Evolutionary conservation across 176 grass and related monocot genomes (phyloP).

Genomic region (Triticum aestivum): DNA sequence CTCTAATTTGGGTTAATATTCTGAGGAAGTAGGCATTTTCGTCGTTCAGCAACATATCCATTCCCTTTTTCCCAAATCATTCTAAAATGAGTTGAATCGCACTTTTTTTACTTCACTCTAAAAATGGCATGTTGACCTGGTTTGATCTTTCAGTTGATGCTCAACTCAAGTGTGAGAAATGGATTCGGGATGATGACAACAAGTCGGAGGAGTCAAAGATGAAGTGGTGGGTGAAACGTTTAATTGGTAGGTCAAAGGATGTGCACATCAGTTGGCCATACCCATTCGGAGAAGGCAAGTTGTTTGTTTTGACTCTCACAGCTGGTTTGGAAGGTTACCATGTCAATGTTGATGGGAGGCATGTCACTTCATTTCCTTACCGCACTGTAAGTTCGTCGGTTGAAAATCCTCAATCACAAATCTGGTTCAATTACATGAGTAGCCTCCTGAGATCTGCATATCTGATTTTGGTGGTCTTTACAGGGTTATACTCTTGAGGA

Average conservation of each 20-base stretch:
- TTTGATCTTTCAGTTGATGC: conserved; percentile 76
- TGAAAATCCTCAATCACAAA: background rate
- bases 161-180: conserved; percentile 87
- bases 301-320: conserved; percentile 91
- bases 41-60: background rate
- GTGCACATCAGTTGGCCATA: conserved; percentile 88
- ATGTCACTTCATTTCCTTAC: conserved; percentile 91
- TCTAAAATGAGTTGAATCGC: background rate
- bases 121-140: conserved; percentile 2
- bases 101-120: conserved; percentile 24
- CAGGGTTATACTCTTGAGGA: conserved; percentile 92
- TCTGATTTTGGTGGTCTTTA: conserved; percentile 15
- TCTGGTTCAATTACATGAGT: background rate
- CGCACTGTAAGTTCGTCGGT: conserved; percentile 65
- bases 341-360: conserved; percentile 86
- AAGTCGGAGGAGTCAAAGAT: conserved; percentile 57
- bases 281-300: conserved; percentile 75
- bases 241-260: conserved; percentile 71
- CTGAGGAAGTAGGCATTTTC: background rate
- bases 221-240: conserved; percentile 90
- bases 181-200: conserved; percentile 66
- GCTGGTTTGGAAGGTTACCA: conserved; percentile 98
- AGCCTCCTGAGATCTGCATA: background rate
- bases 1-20: background rate
- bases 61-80: background rate